These are phyloP conservation scores for Orbilia blumenaviensis DNA, from an alignment of 2,329 filamentous ascomycete genomes.

Conservation along the genomic window DNA sequence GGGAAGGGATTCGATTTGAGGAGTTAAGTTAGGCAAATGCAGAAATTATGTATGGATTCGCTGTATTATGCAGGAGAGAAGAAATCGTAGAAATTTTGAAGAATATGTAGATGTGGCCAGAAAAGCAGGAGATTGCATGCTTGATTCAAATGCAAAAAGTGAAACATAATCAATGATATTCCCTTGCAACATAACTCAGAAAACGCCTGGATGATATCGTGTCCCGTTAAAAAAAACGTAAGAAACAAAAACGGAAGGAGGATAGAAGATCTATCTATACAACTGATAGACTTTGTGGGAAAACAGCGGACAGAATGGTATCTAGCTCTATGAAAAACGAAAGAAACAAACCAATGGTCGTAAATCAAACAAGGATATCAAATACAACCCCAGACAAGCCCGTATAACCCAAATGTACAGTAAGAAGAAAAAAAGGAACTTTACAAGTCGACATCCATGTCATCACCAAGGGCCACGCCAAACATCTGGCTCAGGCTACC, in stretches of 20 bases:
- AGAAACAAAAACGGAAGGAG: background rate
- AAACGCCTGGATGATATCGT: constrained; percentile 4
- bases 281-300: background rate
- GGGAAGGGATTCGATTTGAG: background rate
- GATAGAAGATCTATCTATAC: background rate
- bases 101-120: constrained; percentile 3
- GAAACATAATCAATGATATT: background rate
- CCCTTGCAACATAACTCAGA: background rate
- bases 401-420: background rate
- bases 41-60: background rate
- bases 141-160: background rate
- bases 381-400: background rate
- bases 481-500: constrained; percentile 51
- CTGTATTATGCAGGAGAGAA: constrained; percentile 2
- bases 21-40: constrained; percentile 10
- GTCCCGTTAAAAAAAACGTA: background rate
- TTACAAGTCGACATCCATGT: constrained; percentile 51
- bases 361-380: constrained; percentile 4
- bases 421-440: constrained; percentile 6
- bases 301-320: background rate
- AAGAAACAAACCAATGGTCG: background rate
- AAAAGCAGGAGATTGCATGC: background rate
- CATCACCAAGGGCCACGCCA: constrained; percentile 31
- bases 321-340: constrained; percentile 4
- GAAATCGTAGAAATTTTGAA: background rate